Evolutionary conservation across 192 early-diverging fungal species (phyloP).

Genomic region (Diversispora eburnea): DNA sequence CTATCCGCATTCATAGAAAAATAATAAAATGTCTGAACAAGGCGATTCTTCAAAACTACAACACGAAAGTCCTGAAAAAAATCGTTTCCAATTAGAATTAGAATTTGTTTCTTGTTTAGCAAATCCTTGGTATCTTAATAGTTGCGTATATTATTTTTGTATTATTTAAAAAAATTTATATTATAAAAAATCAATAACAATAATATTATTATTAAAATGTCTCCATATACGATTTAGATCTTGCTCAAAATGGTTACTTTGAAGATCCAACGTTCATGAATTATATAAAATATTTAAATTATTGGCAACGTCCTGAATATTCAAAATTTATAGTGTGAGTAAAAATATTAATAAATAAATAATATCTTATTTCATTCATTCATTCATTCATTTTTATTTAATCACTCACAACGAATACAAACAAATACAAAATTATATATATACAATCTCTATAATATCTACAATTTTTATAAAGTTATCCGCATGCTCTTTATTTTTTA

Average conservation of each 20-base stretch:
- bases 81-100: constrained; percentile 83
- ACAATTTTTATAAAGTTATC: constrained; percentile 59
- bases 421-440: too few species aligned
- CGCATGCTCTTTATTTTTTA: constrained; percentile 82
- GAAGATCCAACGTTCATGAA: constrained; percentile 80
- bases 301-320: constrained; percentile 88
- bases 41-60: too few species aligned
- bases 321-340: constrained; percentile 80
- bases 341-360: background rate
- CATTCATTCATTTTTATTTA: too few species aligned
- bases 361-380: background rate
- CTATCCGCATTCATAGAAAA: too few species aligned
- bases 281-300: constrained; percentile 87
- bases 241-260: constrained; percentile 88
- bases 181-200: background rate
- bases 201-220: too few species aligned
- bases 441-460: background rate
- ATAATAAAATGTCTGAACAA: too few species aligned
- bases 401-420: too few species aligned
- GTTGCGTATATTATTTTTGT: constrained; percentile 28
- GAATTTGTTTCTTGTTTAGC: constrained; percentile 95
- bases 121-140: constrained; percentile 92
- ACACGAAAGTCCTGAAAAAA: background rate
- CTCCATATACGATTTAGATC: constrained; percentile 47
- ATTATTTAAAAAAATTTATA: background rate